phyloP scores from a whole-genome alignment of 257 asterid species.

The Vinca minor region DNA sequence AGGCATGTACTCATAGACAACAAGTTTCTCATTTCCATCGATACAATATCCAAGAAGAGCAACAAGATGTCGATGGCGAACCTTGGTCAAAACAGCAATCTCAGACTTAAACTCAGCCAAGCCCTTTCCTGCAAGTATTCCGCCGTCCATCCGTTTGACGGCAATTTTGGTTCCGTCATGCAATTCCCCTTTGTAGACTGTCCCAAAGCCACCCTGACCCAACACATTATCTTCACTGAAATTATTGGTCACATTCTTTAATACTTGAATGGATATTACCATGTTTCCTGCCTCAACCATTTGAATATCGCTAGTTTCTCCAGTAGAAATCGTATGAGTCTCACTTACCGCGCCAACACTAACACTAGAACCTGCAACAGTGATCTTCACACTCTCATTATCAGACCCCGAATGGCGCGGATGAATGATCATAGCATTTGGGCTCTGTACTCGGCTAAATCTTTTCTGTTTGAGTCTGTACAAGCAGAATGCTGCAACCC shows the following conservation, averaged over 20 bases:
- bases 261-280: conserved; percentile 83
- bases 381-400: conserved; percentile 67
- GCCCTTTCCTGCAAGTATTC: conserved; percentile 74
- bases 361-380: conserved; percentile 81
- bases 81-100: conserved; percentile 84
- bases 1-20: conserved; percentile 86
- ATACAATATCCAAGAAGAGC: conserved; percentile 90
- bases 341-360: conserved; percentile 53
- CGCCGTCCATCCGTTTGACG: conserved; percentile 89
- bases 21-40: conserved; percentile 83
- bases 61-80: conserved; percentile 83
- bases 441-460: conserved; percentile 74
- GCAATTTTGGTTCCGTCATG: conserved; percentile 93
- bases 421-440: conserved; percentile 63
- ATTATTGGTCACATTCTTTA: conserved; percentile 68
- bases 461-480: conserved; percentile 59
- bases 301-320: conserved; percentile 52
- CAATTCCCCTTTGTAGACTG: conserved; percentile 78
- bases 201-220: conserved; percentile 88
- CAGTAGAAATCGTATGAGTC: conserved; percentile 41
- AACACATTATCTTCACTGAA: conserved; percentile 60
- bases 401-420: conserved; percentile 85
- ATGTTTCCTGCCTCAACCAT: conserved; percentile 90
- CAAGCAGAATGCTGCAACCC: conserved; percentile 50
- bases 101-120: conserved; percentile 73